Percentiles rank a stretch among this genome's conserved stretches.
Evolutionary conservation across 257 asterid genomes (phyloP).

Genomic region (Fraxinus excelsior): DNA sequence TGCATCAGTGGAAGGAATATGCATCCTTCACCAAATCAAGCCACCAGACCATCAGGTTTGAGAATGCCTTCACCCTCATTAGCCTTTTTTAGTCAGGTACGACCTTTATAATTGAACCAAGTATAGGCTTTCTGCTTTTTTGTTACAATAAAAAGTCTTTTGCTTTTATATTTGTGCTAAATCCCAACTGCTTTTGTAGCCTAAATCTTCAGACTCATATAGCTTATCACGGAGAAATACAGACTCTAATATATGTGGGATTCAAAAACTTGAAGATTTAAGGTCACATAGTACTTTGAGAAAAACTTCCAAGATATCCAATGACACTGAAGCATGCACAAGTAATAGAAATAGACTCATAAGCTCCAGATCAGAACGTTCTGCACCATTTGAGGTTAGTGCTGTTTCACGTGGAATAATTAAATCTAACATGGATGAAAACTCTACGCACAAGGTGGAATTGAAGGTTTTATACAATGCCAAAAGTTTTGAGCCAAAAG

Average conservation of each 20-base stretch:
- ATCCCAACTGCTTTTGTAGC: slow-evolving; percentile 54
- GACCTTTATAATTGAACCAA: slow-evolving; percentile 20
- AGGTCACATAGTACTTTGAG: slow-evolving; percentile 39
- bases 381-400: slow-evolving; percentile 34
- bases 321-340: slow-evolving; percentile 24
- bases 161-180: slow-evolving; percentile 26
- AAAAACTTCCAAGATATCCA: slow-evolving; percentile 28
- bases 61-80: slow-evolving; percentile 97
- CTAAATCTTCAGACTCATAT: slow-evolving; percentile 51
- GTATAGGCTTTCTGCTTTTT: slow-evolving; percentile 17
- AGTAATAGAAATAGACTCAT: slow-evolving; percentile 30
- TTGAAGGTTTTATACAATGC: slow-evolving; percentile 31
- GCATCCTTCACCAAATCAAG: slow-evolving; percentile 43
- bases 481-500: slow-evolving; percentile 24
- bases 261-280: slow-evolving; percentile 39
- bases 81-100: slow-evolving; percentile 88
- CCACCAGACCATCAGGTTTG: slow-evolving; percentile 73
- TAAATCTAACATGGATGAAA: slow-evolving; percentile 33
- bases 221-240: slow-evolving; percentile 39
- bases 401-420: slow-evolving; percentile 30
- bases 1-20: slow-evolving; percentile 31
- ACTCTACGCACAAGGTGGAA: slow-evolving; percentile 34
- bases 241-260: slow-evolving; percentile 35
- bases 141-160: slow-evolving; percentile 11
- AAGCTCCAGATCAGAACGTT: slow-evolving; percentile 37